Conservation (phyloP, 345 rosid genomes). For the Eucalyptus cladocalyx region DNA sequence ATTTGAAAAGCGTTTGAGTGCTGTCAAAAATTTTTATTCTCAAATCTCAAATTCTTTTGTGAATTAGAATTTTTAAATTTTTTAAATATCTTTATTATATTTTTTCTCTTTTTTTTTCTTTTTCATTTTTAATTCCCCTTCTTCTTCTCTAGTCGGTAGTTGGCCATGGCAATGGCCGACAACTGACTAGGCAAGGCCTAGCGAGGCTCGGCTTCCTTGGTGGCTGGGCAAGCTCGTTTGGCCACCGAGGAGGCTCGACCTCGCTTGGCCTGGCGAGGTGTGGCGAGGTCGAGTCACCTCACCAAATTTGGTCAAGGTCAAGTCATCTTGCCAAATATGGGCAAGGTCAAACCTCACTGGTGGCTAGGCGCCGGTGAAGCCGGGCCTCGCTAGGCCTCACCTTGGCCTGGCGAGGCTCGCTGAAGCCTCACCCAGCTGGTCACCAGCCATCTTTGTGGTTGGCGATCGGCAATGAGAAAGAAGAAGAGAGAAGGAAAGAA, state of each 20-base stretch:
- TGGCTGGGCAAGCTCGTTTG: accelerated
- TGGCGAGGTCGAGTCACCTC: accelerated
- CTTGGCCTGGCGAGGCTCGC: accelerated
- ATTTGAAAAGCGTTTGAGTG: accelerated
- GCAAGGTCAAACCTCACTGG: accelerated
- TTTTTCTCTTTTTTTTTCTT: too few species aligned
- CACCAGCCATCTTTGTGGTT: too few species aligned
- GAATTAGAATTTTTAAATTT: too few species aligned
- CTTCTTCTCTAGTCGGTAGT: too few species aligned
- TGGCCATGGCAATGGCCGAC: accelerated
- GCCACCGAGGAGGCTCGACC: accelerated
- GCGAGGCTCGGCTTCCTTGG: accelerated
- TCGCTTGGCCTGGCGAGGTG: accelerated
- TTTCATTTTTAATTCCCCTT: too few species aligned
- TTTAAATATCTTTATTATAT: too few species aligned
- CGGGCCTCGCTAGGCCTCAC: too few species aligned
- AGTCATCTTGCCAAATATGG: too few species aligned
- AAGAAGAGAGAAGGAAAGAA: too few species aligned
- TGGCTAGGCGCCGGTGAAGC: accelerated
- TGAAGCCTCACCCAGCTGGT: accelerated
- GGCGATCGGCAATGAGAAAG: accelerated
- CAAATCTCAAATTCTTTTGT: too few species aligned
- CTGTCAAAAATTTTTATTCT: accelerated
- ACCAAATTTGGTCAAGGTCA: too few species aligned
- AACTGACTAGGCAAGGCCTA: too few species aligned